Percentiles rank a stretch among this genome's conserved stretches.
Evolutionary conservation across 2,329 filamentous ascomycete genomes (phyloP).

Genomic region (Furcasterigmium sp.): DNA sequence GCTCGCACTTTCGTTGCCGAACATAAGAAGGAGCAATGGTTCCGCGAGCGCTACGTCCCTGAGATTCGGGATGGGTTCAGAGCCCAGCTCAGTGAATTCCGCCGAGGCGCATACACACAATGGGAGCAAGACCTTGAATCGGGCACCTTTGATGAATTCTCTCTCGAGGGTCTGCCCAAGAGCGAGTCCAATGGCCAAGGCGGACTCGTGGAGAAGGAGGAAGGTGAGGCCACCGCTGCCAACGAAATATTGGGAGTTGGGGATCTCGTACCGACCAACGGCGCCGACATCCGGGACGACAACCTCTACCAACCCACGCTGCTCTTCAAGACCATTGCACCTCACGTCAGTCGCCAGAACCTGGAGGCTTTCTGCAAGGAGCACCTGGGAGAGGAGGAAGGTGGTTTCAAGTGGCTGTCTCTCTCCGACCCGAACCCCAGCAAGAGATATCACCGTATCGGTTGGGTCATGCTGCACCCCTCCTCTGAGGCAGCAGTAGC

Average conservation of each 20-base stretch:
- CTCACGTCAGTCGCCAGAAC: slow-evolving; percentile 89
- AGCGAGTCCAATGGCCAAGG: slow-evolving; percentile 84
- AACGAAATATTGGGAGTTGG: slow-evolving; percentile 92
- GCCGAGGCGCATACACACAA: slow-evolving; percentile 71
- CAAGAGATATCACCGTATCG: slow-evolving; percentile 95
- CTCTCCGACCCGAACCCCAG: slow-evolving; percentile 94
- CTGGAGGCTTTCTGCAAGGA: slow-evolving; percentile 93
- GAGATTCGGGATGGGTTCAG: slow-evolving; percentile 74
- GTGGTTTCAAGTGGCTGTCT: slow-evolving; percentile 93
- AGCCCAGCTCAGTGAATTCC: slow-evolving; percentile 71
- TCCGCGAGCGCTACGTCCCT: slow-evolving; percentile 87
- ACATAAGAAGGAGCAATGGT: slow-evolving; percentile 97
- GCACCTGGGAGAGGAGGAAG: slow-evolving; percentile 83
- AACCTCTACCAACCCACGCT: slow-evolving; percentile 84
- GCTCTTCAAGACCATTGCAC: slow-evolving; percentile 96
- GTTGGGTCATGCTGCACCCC: slow-evolving; percentile 95
- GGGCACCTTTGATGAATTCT: slow-evolving; percentile 90
- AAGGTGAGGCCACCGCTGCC: slow-evolving; percentile 85
- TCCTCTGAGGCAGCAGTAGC: slow-evolving; percentile 54
- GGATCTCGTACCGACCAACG: slow-evolving; percentile 78
- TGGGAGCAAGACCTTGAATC: slow-evolving; percentile 86
- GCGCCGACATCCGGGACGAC: slow-evolving; percentile 85
- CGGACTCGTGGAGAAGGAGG: slow-evolving; percentile 85
- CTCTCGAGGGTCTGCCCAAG: slow-evolving; percentile 89
- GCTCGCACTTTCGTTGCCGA: slow-evolving; percentile 84